Base-by-base conservation (phyloP, 1,284 basidiomycete genomes). In the Puccinia triticina region DNA sequence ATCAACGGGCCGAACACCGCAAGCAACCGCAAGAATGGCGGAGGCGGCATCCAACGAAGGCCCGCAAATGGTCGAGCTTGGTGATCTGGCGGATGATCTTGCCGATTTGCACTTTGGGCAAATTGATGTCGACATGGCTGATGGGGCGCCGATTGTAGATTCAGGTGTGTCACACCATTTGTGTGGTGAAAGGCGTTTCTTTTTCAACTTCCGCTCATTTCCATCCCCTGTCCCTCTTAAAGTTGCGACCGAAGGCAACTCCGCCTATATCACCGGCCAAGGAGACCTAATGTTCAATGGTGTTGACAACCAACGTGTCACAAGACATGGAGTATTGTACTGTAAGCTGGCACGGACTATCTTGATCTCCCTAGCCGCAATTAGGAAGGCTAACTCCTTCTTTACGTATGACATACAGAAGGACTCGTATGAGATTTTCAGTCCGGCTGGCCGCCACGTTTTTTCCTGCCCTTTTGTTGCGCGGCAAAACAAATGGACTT, bases 111-210 rank as follows among this genome's bases (percentile, higher is more conserved):
- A n/a, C 10, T 69, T 69, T 48, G 40, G 16, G 2, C 40, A 43
- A 16, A 18, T 48, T 8, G 67, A 46, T 48, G 37, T 46, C 26
- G n/a, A n/a, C n/a, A n/a, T n/a, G n/a, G n/a, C n/a, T n/a, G n/a
- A n/a, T n/a, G n/a, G n/a, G n/a, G n/a, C 37, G 2, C 67, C 67
- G 26, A 69, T 69, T n/a, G 67, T 48, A 18, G 40, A 69, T 46
- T 46, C 40, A 2, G 67, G 67, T 69, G 67, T 26, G 67, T 69
- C 67, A 4, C 67, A 69, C 21, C 67, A 69, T 32, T 2, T 64
- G 55, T n/a, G 23, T 59, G 55, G 55, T n/a, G 23, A 59, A 10
- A 10, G 21, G 10, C 5, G 23, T 7, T 59, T 8, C 23, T 29
- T 59, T 8, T 59, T 29, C 29, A 59, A 59, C 23, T 59, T 59